Percentiles rank a stretch among this genome's conserved stretches.
phyloP scores from a whole-genome alignment of 352 stramenopile genomes.

The Globisporangium megalacanthum region DNA sequence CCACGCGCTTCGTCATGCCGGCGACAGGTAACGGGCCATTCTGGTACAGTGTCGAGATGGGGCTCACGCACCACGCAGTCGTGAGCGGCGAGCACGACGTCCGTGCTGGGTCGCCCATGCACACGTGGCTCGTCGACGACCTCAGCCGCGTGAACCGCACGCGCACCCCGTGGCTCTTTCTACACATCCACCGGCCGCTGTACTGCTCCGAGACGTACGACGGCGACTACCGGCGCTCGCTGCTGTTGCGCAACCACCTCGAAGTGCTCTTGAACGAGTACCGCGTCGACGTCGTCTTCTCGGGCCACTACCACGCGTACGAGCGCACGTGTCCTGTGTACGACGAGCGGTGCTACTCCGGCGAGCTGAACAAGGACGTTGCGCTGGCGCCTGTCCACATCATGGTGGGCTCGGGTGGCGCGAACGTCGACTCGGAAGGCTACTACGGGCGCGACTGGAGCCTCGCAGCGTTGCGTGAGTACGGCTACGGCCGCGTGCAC shows the following conservation, averaged over 20 bases:
- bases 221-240: conserved; percentile 30
- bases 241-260: conserved; percentile 35
- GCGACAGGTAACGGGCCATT: conserved; percentile 46
- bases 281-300: conserved; percentile 52
- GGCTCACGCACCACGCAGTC: conserved; percentile 44
- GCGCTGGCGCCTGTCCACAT: conserved; percentile 46
- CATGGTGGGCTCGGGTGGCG: conserved; percentile 46
- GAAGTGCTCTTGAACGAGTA: conserved; percentile 44
- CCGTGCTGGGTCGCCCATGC: conserved; percentile 28
- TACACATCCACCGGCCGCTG: conserved; percentile 55
- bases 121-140: conserved; percentile 49
- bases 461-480: conserved; percentile 7
- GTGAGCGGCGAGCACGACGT: conserved; percentile 58
- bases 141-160: conserved; percentile 41
- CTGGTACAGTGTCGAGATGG: conserved; percentile 58
- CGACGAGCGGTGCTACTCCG: conserved; percentile 28
- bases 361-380: conserved; percentile 11
- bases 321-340: conserved; percentile 58
- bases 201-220: conserved; percentile 46
- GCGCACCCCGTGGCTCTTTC: conserved; percentile 52
- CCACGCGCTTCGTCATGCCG: conserved; percentile 75
- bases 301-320: conserved; percentile 59
- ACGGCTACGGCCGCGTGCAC: conserved; percentile 45
- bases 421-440: conserved; percentile 23
- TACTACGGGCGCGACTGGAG: conserved; percentile 25